phyloP scores from a whole-genome alignment of 139 green algal species.

The Nannochloris sp. region DNA sequence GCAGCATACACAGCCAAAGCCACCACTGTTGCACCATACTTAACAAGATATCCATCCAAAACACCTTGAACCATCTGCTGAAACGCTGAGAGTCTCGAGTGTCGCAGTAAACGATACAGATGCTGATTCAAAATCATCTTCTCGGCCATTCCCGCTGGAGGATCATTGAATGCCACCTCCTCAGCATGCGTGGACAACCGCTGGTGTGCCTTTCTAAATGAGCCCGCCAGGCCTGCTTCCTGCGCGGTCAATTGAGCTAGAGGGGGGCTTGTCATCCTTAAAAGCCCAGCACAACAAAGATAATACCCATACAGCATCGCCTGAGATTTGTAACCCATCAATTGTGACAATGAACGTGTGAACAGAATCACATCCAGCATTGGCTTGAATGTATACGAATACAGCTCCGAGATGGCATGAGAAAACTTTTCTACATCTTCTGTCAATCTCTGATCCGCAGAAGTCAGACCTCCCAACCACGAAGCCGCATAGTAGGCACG shows the following conservation, averaged over 20 bases:
- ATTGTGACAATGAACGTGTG: conserved; percentile 63
- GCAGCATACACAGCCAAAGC: conserved; percentile 75
- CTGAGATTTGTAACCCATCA: conserved; percentile 83
- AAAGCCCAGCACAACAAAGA: conserved; percentile 46
- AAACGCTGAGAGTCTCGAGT: conserved; percentile 69
- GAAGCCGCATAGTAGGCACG: conserved; percentile 84
- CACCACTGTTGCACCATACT: conserved; percentile 54
- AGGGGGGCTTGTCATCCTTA: conserved; percentile 70
- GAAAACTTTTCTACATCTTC: conserved; percentile 94
- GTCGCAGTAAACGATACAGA: conserved; percentile 69
- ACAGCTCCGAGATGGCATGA: conserved; percentile 51
- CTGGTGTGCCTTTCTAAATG: conserved; percentile 48
- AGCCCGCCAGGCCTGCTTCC: conserved; percentile 59
- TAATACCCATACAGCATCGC: conserved; percentile 68
- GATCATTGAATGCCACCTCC: conserved; percentile 81
- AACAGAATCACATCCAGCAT: conserved; percentile 91
- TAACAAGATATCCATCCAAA: conserved; percentile 12
- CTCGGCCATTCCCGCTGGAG: conserved; percentile 60
- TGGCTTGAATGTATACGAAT: conserved; percentile 89
- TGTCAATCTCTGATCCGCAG: conserved; percentile 87
- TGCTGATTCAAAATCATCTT: conserved; percentile 87
- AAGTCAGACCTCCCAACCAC: conserved; percentile 77
- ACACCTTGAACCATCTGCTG: conserved; percentile 73
- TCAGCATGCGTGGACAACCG: conserved; percentile 10
- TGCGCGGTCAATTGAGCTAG: conserved; percentile 76